Conservation (phyloP, 306 rosid genomes). For the Carpinus viminea region DNA sequence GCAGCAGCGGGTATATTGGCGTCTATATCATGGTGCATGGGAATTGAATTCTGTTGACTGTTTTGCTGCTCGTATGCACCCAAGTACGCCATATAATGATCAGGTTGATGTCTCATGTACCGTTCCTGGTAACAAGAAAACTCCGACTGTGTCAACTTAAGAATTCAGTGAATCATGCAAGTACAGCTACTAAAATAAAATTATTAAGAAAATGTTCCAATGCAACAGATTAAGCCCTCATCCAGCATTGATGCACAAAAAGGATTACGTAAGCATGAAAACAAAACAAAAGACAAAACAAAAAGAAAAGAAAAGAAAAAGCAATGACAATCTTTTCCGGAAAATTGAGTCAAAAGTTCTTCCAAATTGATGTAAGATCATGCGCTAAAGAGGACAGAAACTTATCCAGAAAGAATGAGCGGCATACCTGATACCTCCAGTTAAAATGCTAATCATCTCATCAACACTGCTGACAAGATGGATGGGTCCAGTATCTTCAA, state of each 20-base stretch:
- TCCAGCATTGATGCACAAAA: neutral
- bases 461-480: constrained; percentile 81
- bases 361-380: neutral
- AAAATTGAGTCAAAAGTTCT: neutral
- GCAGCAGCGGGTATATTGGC: neutral
- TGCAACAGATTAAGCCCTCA: neutral
- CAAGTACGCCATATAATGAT: neutral
- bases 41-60: neutral
- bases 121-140: neutral
- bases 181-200: neutral
- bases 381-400: neutral
- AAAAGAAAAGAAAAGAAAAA: too few species aligned
- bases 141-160: neutral
- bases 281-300: neutral
- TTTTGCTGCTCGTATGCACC: neutral
- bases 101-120: neutral
- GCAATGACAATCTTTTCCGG: neutral
- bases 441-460: constrained; percentile 76
- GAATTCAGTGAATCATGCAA: neutral
- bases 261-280: neutral
- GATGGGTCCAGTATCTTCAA: constrained; percentile 64
- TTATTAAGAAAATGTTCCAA: neutral
- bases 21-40: neutral
- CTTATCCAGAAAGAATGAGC: constrained; percentile 8
- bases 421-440: constrained; percentile 68